Evolutionary conservation across 139 green algal genomes (phyloP).

Genomic region (Tetradesmus lagerheimii): DNA sequence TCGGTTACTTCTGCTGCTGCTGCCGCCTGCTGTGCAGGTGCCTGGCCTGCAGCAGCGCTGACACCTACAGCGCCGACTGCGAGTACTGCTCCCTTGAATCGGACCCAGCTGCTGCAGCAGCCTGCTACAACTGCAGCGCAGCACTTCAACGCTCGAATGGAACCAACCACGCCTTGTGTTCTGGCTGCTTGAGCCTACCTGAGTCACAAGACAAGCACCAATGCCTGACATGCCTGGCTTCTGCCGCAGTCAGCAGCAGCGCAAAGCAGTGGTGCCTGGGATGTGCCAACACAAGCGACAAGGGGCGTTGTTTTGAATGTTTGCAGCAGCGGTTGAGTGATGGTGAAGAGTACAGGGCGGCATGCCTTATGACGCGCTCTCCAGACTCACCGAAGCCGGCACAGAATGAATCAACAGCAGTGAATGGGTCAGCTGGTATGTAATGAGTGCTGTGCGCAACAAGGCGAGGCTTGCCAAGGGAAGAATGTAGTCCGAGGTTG

Average conservation of each 20-base stretch:
- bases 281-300: neutral
- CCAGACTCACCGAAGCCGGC: too few species aligned
- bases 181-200: neutral
- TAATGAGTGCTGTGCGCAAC: too few species aligned
- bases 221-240: neutral
- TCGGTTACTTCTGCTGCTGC: neutral
- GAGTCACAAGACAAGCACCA: neutral
- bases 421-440: too few species aligned
- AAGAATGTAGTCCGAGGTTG: too few species aligned
- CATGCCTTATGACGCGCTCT: neutral
- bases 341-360: neutral
- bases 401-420: too few species aligned
- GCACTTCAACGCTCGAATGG: neutral
- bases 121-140: neutral
- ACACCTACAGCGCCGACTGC: neutral
- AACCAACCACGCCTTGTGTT: neutral
- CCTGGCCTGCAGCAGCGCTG: neutral
- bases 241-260: neutral
- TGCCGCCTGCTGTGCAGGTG: neutral
- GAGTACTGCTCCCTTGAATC: neutral
- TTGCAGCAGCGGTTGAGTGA: neutral
- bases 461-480: too few species aligned
- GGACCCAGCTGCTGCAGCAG: neutral
- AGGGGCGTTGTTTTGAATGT: neutral
- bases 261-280: neutral